Evolutionary conservation across 1,284 basidiomycete species (phyloP), one percentile per base, ranked within the genome.

Genomic region (Boletus semigastroideus): DNA sequence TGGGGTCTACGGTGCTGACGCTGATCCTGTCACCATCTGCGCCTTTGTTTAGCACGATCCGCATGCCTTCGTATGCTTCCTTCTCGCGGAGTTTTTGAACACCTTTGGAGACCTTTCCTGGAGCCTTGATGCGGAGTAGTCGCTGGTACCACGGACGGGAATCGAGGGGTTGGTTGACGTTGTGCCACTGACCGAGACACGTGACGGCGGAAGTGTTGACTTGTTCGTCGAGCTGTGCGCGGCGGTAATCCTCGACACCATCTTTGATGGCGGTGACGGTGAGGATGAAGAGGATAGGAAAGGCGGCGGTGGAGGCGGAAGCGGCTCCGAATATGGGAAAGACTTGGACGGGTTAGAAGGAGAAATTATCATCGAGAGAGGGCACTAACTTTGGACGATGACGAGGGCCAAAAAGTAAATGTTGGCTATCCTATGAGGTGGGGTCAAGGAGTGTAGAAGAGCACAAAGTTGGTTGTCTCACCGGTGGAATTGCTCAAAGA

Each of bases 251-350:
- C 74, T 98, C 96, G 50, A 98, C 77, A 12, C 86, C 93, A 68
- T 98, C 95, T 71, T 98, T 98, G 74, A 97, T 84, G 11, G 89
- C 94, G 8, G 96, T 98, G 55, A 97, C 89, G 30, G 77, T 69
- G 41, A 98, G 72, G 59, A 98, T 97, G 69, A 94, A 91, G 17
- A 92, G 74, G 19, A 98, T 79, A 0, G 95, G 96, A 22, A 98
- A 73, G 68, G 92, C 89, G 5, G 93, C 86, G 51, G 94, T 86
- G 54, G 90, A 81, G 1, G 93, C 88, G 2, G 88, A 83, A 2
- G 92, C 84, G 1, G 94, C 91, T 42, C 94, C 95, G 67, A 98
- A 98, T 25, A 96, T 76, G 45, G 93, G 81, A 67, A 97, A 95
- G 4, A 94, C 89, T 90, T 61, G 2, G 47, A 16, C 1, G 25